These are phyloP conservation scores for Ceratocystis cubensis DNA, from an alignment of 2,329 filamentous ascomycete species.

Conservation along the genomic window DNA sequence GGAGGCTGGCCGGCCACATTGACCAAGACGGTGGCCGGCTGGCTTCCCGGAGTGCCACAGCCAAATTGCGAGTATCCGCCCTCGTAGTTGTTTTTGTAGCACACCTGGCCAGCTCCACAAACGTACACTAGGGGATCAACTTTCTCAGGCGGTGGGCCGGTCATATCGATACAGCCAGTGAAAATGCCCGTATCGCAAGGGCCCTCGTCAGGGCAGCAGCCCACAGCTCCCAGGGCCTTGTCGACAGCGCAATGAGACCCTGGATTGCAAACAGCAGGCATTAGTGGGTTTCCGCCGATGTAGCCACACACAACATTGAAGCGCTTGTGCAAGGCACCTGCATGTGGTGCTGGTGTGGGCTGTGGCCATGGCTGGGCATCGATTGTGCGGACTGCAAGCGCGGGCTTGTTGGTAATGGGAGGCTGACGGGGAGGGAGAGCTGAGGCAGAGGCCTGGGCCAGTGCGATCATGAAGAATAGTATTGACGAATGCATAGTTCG, in stretches of 20 bases:
- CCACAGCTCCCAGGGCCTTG: slow-evolving; percentile 36
- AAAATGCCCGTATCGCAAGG: slow-evolving; percentile 44
- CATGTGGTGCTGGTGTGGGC: slow-evolving; percentile 24
- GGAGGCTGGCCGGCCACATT: slow-evolving; percentile 34
- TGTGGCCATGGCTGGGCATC: slow-evolving; percentile 16
- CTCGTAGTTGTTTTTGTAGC: slow-evolving; percentile 43
- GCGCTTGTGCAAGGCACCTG: slow-evolving; percentile 64
- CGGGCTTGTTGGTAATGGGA: slow-evolving; percentile 24
- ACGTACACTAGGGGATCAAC: slow-evolving; percentile 46
- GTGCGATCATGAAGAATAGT: slow-evolving; percentile 28
- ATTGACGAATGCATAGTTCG: slow-evolving; percentile 28
- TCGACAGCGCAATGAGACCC: slow-evolving; percentile 49
- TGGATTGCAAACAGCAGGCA: slow-evolving; percentile 45
- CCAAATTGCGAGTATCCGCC: slow-evolving; percentile 46
- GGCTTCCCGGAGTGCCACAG: slow-evolving; percentile 38
- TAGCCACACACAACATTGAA: slow-evolving; percentile 56
- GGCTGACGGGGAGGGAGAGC: slow-evolving; percentile 32
- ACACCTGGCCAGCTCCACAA: slow-evolving; percentile 39
- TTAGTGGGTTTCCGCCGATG: slow-evolving; percentile 38
- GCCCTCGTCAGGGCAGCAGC: slow-evolving; percentile 42
- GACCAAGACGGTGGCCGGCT: slow-evolving; percentile 38
- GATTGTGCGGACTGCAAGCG: slow-evolving; percentile 28
- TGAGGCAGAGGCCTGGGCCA: slow-evolving; percentile 29
- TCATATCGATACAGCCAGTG: slow-evolving; percentile 44
- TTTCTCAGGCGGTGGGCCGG: slow-evolving; percentile 38